Evolutionary conservation across 176 grass and related monocot genomes (phyloP).

Genomic region (Puya raimondii): DNA sequence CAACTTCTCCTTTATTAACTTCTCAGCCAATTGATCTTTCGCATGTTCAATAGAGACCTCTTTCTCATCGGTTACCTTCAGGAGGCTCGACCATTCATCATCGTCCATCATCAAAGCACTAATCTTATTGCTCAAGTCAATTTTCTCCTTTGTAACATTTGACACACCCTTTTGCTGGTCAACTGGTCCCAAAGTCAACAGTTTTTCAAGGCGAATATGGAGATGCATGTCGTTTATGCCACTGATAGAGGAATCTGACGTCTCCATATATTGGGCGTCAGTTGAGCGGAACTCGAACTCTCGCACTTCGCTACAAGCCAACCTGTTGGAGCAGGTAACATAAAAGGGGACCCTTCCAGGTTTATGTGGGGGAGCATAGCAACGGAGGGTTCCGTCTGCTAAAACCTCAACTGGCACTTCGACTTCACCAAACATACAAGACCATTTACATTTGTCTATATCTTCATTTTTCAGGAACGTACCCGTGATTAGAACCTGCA

Average conservation of each 20-base stretch:
- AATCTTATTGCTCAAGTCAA: conserved; percentile 62
- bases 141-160: conserved; percentile 42
- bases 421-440: conserved; percentile 95
- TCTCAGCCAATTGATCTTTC: conserved; percentile 53
- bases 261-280: conserved; percentile 46
- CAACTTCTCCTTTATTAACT: conserved; percentile 75
- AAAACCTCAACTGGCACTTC: conserved; percentile 84
- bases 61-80: conserved; percentile 58
- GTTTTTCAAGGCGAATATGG: conserved; percentile 73
- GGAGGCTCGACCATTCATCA: conserved; percentile 59
- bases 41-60: conserved; percentile 19
- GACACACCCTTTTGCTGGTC: conserved; percentile 38
- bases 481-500: conserved; percentile 79
- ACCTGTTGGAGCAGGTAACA: conserved; percentile 87
- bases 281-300: conserved; percentile 80
- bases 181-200: conserved; percentile 57
- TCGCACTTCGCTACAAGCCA: conserved; percentile 91
- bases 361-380: conserved; percentile 65
- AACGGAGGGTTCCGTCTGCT: conserved; percentile 68
- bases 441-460: conserved; percentile 76
- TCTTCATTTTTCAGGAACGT: conserved; percentile 90
- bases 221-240: conserved; percentile 85
- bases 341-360: conserved; percentile 85
- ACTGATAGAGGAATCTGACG: conserved; percentile 23
- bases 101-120: conserved; percentile 63